Conservation (phyloP, 768 basidiomycete genomes). For the Russula griseocarnosa region DNA sequence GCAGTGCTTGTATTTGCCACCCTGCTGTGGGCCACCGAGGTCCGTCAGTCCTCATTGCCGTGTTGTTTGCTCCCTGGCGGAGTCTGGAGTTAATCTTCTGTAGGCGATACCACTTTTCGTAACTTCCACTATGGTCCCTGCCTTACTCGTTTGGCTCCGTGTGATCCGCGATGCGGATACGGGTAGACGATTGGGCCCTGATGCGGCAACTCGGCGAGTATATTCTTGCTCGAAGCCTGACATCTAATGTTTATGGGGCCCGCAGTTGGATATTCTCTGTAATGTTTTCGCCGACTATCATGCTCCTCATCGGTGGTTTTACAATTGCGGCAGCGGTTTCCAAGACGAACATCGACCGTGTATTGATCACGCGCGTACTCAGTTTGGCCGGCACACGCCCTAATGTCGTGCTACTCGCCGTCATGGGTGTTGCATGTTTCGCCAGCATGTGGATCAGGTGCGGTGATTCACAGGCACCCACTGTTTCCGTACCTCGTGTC, state of each 20-base stretch:
- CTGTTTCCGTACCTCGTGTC: background rate
- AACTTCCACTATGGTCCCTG: conserved; percentile 87
- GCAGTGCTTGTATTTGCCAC: conserved; percentile 88
- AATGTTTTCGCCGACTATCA: conserved; percentile 98
- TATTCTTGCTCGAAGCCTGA: conserved; percentile 2
- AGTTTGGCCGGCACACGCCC: conserved; percentile 87
- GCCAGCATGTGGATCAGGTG: conserved; percentile 99
- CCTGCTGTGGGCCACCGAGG: conserved; percentile 95
- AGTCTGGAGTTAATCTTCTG: background rate
- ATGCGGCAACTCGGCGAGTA: conserved; percentile 77
- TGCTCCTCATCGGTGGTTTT: conserved; percentile 97
- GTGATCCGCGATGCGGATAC: conserved; percentile 65
- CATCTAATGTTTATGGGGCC: conserved; percentile 10
- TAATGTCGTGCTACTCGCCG: conserved; percentile 79
- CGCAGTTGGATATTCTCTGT: conserved; percentile 82
- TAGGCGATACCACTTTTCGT: conserved; percentile 96
- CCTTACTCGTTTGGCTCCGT: conserved; percentile 79
- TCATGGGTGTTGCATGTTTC: conserved; percentile 96
- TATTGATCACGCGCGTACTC: conserved; percentile 86
- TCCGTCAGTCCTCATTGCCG: conserved; percentile 35
- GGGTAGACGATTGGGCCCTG: conserved; percentile 48
- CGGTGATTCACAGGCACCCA: conserved; percentile 7
- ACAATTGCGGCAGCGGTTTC: conserved; percentile 94
- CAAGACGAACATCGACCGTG: conserved; percentile 91
- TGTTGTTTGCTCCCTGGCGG: background rate